Conservation (phyloP, 2,329 filamentous ascomycete genomes). For the Botrytis squamosa region DNA sequence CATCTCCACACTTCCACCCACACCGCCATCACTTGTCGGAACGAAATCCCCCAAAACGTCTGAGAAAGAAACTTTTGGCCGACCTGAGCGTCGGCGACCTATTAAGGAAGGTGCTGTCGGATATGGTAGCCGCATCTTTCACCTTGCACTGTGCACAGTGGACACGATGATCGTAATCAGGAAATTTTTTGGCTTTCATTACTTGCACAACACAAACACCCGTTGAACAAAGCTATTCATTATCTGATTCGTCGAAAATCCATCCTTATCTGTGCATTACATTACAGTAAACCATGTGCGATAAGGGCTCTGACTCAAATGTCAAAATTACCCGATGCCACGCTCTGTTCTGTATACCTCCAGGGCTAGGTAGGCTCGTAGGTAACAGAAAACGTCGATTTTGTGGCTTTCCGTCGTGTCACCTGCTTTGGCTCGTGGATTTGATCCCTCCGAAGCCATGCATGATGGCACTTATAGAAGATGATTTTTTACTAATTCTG, state of each 20-base stretch:
- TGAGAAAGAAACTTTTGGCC: background rate
- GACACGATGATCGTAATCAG: background rate
- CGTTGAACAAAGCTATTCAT: background rate
- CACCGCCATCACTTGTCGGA: constrained; percentile 9
- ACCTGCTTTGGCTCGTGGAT: background rate
- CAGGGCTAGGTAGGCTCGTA: background rate
- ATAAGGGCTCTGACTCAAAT: background rate
- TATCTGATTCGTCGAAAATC: background rate
- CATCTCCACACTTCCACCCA: constrained; percentile 14
- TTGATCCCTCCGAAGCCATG: background rate
- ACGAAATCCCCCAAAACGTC: background rate
- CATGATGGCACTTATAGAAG: background rate
- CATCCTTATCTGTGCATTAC: background rate
- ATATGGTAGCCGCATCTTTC: background rate
- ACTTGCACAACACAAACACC: background rate
- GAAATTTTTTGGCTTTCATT: background rate
- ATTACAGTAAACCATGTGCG: constrained; percentile 4
- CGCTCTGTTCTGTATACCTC: background rate
- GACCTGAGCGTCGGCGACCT: background rate
- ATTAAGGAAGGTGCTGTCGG: constrained; percentile 6
- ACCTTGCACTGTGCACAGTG: constrained; percentile 3
- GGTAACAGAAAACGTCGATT: background rate
- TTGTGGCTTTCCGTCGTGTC: background rate
- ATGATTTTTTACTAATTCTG: background rate
- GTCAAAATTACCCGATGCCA: background rate